Percentiles rank a stretch among this genome's conserved stretches.
Conservation (phyloP, 2,329 filamentous ascomycete genomes). For the Fusarium sp. region DNA sequence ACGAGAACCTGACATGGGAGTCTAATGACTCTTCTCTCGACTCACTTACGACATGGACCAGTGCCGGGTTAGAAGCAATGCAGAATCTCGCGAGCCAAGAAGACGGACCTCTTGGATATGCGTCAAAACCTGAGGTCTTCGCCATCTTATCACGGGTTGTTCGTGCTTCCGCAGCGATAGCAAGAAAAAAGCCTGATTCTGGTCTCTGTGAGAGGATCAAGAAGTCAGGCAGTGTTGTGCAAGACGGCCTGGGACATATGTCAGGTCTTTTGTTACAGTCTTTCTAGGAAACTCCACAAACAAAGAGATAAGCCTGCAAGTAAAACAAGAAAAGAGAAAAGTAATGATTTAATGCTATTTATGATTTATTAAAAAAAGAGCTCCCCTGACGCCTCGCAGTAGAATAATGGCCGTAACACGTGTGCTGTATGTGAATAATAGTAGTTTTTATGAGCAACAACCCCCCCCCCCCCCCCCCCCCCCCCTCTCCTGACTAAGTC, state of each 20-base stretch:
- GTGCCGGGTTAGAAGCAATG: conserved; percentile 59
- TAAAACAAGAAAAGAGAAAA: conserved; percentile 11
- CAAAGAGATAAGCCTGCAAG: neutral
- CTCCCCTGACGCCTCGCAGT: conserved; percentile 36
- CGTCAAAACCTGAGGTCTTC: conserved; percentile 74
- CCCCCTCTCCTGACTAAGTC: neutral
- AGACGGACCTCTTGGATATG: conserved; percentile 79
- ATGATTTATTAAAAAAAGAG: conserved; percentile 4
- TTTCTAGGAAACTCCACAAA: conserved; percentile 6
- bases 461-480: neutral
- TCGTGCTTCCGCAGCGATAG: conserved; percentile 51
- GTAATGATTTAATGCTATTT: conserved; percentile 15
- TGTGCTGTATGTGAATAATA: conserved; percentile 11
- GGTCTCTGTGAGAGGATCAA: conserved; percentile 19
- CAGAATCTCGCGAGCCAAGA: conserved; percentile 45
- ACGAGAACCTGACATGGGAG: conserved; percentile 47
- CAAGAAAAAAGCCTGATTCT: conserved; percentile 23
- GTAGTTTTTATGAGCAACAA: neutral
- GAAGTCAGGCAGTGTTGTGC: conserved; percentile 3
- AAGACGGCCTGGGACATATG: conserved; percentile 29
- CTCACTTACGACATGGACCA: conserved; percentile 58
- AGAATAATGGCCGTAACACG: conserved; percentile 8
- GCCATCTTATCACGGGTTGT: conserved; percentile 63
- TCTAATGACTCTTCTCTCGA: conserved; percentile 36
- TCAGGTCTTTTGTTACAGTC: conserved; percentile 44